Conservation (phyloP, 129 eudicot species). For the Centrapalus pauciflorus region DNA sequence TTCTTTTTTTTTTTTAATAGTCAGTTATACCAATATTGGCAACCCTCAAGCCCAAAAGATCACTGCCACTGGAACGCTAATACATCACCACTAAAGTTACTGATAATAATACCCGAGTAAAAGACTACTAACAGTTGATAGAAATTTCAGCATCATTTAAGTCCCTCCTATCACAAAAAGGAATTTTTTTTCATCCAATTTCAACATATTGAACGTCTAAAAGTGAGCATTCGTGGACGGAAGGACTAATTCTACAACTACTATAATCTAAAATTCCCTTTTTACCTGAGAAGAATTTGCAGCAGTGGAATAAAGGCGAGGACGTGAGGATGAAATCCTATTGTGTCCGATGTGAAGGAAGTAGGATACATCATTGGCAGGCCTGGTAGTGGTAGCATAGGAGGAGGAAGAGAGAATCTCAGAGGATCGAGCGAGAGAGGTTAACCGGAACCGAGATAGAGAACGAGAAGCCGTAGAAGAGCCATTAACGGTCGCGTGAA, state of each 20-base stretch:
- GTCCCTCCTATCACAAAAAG: no score
- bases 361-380: background rate
- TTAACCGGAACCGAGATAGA: constrained; percentile 21
- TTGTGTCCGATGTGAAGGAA: background rate
- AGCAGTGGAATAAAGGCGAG: constrained; percentile 46
- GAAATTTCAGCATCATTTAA: no score
- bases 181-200: background rate
- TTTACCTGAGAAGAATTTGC: constrained; percentile 38
- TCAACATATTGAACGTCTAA: background rate
- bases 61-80: no score
- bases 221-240: background rate
- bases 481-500: constrained; percentile 18
- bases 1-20: no score
- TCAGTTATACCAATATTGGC: no score
- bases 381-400: background rate
- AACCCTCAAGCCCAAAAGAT: no score
- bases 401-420: background rate
- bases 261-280: background rate
- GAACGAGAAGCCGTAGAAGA: constrained; percentile 8
- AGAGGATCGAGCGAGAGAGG: background rate
- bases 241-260: background rate
- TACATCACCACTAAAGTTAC: no score
- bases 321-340: background rate
- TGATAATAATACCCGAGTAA: no score
- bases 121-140: no score